Conservation (phyloP, 1,284 basidiomycete genomes). For the Apiotrichum mycotoxinovorans region DNA sequence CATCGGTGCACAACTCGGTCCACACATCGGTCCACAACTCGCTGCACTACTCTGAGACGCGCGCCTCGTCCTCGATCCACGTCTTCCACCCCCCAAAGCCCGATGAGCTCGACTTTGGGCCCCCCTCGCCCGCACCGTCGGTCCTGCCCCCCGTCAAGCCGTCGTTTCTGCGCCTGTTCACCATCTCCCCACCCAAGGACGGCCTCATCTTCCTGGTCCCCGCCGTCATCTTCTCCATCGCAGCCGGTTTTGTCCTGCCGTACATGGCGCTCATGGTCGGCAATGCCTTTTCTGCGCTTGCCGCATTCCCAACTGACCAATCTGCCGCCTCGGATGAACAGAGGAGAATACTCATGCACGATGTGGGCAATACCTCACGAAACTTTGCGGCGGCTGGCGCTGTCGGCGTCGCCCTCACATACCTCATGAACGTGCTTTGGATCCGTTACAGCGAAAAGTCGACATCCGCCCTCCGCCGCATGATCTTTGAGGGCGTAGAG, state of each 20-base stretch:
- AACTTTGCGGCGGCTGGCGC: conserved; percentile 69
- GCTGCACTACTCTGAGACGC: background rate
- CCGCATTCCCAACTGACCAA: conserved; percentile 52
- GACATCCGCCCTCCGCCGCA: conserved; percentile 63
- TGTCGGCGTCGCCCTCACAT: conserved; percentile 68
- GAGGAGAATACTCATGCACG: conserved; percentile 59
- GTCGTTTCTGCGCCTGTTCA: conserved; percentile 62
- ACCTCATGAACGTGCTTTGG: conserved; percentile 75
- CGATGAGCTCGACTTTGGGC: background rate
- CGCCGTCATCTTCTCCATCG: conserved; percentile 64
- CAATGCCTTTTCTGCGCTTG: conserved; percentile 75
- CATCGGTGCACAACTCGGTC: background rate
- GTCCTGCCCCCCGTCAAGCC: conserved; percentile 50
- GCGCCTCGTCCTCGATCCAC: background rate
- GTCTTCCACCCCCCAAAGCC: background rate
- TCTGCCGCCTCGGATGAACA: conserved; percentile 46
- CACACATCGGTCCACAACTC: background rate
- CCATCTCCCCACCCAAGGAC: conserved; percentile 60
- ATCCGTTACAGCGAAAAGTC: conserved; percentile 81
- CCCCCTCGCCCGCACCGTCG: background rate
- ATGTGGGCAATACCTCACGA: conserved; percentile 61
- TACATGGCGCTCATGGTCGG: conserved; percentile 92
- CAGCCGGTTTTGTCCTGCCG: conserved; percentile 75
- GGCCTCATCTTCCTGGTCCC: conserved; percentile 62
- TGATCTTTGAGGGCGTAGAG: conserved; percentile 68